phyloP scores from a whole-genome alignment of 148 eudicot species.

The Spergularia bocconei region DNA sequence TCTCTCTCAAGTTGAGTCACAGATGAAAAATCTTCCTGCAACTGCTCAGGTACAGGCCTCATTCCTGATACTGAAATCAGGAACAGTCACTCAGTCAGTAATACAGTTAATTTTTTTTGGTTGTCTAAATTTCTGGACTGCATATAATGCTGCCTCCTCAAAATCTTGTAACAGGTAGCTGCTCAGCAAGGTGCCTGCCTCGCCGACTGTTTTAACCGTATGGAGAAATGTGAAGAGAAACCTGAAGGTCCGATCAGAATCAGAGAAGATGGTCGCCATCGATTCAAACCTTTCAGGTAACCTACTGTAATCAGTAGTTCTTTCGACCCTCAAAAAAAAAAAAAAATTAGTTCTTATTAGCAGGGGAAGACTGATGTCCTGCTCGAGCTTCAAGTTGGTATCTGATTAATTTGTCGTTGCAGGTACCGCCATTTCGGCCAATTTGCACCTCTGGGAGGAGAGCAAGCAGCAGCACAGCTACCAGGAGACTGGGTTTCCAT shows the following conservation, averaged over 20 bases:
- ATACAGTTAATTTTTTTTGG: too few relatives aligned
- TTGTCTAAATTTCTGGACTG: too few relatives aligned
- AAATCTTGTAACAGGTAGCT: constrained; percentile 55
- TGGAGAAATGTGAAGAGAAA: constrained; percentile 69
- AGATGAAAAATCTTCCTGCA: constrained; percentile 87
- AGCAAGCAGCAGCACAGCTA: constrained; percentile 89
- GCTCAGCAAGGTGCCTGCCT: constrained; percentile 84
- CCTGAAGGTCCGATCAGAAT: constrained; percentile 86
- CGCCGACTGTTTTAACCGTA: constrained; percentile 79
- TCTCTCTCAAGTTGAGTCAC: constrained; percentile 66
- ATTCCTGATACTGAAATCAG: not conserved
- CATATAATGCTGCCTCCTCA: not conserved
- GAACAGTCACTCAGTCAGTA: not conserved
- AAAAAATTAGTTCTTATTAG: too few relatives aligned
- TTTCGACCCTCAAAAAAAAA: not conserved
- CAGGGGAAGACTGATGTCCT: too few relatives aligned
- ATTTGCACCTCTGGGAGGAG: constrained; percentile 94
- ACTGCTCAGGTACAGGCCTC: constrained; percentile 67
- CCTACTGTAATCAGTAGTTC: not conserved
- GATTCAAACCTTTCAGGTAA: constrained; percentile 82
- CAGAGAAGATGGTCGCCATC: constrained; percentile 77
- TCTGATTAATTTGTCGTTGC: not conserved
- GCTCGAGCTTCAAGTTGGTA: too few relatives aligned
- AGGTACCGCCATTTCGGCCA: constrained; percentile 90
- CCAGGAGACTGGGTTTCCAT: constrained; percentile 93